Evolutionary conservation across 2,329 filamentous ascomycete species (phyloP), one percentile per base, ranked within the genome.

Genomic region (Corynespora cassiicola): DNA sequence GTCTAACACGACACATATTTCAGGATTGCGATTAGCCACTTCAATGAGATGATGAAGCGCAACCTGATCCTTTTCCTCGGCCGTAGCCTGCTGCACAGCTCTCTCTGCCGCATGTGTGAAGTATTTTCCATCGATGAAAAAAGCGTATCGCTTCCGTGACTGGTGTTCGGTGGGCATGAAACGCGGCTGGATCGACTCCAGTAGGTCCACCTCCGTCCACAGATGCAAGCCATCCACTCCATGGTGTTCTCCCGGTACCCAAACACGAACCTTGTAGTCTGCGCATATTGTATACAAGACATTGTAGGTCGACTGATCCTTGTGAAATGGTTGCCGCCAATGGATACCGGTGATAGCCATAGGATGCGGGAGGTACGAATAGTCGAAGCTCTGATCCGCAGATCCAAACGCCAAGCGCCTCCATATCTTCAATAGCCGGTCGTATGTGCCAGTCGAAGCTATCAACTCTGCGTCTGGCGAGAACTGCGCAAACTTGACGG

Each of bases 371-470:
- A 99, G 81, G 68, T 97, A 97, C 18, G 85, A 85, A 56, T 95
- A 85, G 57, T 97, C 92, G 68, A 97, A 97, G 39, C 87, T 80
- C 24, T 90, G 86, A 53, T 95, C 87, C 41, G 90, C 86, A 1
- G 83, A 80, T 10, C 90, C 90, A 62, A 92, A 96, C 7, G 87
- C 87, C 16, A 95, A 74, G 36, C 92, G 81, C 48, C 90, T 83
- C 94, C 95, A 99, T 56, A 97, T 81, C 71, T 99, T 97, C 52
- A 95, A 84, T 14, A 97, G 73, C 34, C 86, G 80, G 66, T 97
- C 94, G 61, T 88, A 82, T 32, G 78, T 75, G 26, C 90, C 87
- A 9, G 87, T 81, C 1, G 88, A 91, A 12, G 90, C 92, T 36
- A 97, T 89, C 45, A 95, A 84, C 14, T 85, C 85, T 9, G 89